These are phyloP conservation scores for Cladochytrium tenue DNA, from an alignment of 371 early-diverging fungal species.

Conservation along the genomic window DNA sequence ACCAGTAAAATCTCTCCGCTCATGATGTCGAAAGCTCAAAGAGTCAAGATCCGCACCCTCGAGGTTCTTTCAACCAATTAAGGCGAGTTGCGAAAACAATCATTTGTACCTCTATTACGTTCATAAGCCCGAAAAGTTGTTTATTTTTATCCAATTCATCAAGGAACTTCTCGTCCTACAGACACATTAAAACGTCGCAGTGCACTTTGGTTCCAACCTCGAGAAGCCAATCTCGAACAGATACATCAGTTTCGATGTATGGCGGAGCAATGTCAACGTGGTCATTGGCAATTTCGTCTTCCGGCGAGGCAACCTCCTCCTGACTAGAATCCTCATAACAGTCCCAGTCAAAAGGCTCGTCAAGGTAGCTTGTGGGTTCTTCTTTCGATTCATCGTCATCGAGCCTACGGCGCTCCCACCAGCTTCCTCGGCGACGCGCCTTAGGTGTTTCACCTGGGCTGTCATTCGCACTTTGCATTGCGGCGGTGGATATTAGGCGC, in stretches of 20 bases:
- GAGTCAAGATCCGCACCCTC: conserved; percentile 21
- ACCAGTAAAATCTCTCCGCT: conserved; percentile 15
- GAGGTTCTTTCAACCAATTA: conserved; percentile 7
- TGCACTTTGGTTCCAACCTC: neutral
- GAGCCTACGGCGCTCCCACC: conserved; percentile 6
- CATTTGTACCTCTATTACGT: conserved; percentile 10
- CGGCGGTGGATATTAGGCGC: conserved; percentile 5
- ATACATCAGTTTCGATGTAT: neutral
- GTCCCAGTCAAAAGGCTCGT: neutral
- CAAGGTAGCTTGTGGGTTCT: neutral
- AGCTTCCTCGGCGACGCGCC: neutral
- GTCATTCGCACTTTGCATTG: neutral
- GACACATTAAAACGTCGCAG: neutral
- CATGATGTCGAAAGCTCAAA: conserved; percentile 10
- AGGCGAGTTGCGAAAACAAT: neutral
- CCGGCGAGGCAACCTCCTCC: neutral
- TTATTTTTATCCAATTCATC: conserved; percentile 3
- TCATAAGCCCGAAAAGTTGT: conserved; percentile 10
- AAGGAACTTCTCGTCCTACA: conserved; percentile 7
- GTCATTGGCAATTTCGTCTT: neutral
- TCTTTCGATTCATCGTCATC: neutral
- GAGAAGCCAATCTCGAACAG: conserved; percentile 23
- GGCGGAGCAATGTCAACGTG: neutral
- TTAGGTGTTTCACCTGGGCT: neutral
- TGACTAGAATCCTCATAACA: neutral